phyloP scores from a whole-genome alignment of 2,329 filamentous ascomycete species.

The Ophiostoma himal-ulmi region DNA sequence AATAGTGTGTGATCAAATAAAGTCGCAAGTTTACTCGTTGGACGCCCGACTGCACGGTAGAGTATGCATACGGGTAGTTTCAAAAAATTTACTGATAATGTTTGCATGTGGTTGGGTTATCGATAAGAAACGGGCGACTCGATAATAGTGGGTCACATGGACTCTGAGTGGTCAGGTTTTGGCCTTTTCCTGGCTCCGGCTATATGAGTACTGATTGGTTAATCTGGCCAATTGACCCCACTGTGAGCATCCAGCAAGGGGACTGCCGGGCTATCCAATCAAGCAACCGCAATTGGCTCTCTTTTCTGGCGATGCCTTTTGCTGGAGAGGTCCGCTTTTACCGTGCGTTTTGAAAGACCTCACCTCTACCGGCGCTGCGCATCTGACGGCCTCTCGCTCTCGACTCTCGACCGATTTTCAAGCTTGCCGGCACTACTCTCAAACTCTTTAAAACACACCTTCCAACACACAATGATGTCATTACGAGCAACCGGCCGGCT shows the following conservation, averaged over 20 bases:
- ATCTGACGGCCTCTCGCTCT: not conserved
- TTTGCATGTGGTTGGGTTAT: slow-evolving; percentile 1
- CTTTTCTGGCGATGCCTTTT: slow-evolving; percentile 11
- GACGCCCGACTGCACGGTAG: not conserved
- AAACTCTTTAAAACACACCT: not conserved
- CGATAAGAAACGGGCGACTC: slow-evolving; percentile 17
- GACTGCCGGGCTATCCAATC: slow-evolving; percentile 14
- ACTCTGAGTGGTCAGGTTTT: not conserved
- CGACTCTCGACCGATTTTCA: not conserved
- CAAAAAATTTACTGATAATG: slow-evolving; percentile 14
- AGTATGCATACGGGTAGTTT: not conserved
- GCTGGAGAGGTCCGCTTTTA: slow-evolving; percentile 13
- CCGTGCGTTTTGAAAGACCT: slow-evolving; percentile 15
- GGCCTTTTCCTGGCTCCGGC: not conserved
- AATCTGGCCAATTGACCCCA: not conserved
- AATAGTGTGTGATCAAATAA: not conserved
- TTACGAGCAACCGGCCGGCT: slow-evolving; percentile 37
- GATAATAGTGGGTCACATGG: not conserved
- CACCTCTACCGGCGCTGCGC: not conserved
- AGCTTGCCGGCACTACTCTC: not conserved
- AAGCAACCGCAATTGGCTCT: slow-evolving; percentile 11
- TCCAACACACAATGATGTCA: slow-evolving; percentile 38
- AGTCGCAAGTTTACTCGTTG: not conserved
- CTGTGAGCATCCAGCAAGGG: not conserved
- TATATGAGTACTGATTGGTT: not conserved